phyloP scores from a whole-genome alignment of 495 filamentous ascomycete species.

The Trichoderma erinaceum region DNA sequence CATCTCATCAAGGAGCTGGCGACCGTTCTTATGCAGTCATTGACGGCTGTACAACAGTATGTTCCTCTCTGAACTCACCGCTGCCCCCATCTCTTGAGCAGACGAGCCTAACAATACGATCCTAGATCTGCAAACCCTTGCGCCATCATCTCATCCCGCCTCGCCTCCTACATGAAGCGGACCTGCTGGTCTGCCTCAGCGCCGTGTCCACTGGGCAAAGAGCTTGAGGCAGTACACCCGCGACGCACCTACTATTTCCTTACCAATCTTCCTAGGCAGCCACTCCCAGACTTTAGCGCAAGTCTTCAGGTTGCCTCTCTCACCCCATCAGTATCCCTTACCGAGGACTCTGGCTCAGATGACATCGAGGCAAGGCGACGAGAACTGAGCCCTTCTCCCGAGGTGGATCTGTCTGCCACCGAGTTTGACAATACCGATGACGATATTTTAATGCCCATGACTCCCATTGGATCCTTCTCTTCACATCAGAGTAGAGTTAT shows the following conservation, averaged over 20 bases:
- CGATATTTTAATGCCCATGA: constrained; percentile 48
- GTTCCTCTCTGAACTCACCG: constrained; percentile 27
- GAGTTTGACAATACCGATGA: constrained; percentile 74
- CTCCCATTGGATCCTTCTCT: constrained; percentile 50
- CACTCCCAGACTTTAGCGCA: constrained; percentile 65
- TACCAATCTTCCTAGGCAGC: constrained; percentile 74
- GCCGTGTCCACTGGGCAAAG: constrained; percentile 86
- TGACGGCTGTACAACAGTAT: constrained; percentile 87
- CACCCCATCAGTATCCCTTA: constrained; percentile 61
- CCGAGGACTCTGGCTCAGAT: constrained; percentile 58
- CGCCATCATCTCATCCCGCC: constrained; percentile 87
- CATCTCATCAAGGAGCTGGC: constrained; percentile 94
- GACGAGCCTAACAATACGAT: constrained; percentile 30
- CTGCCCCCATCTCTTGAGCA: constrained; percentile 1
- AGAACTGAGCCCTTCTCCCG: constrained; percentile 79
- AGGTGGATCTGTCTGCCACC: constrained; percentile 83
- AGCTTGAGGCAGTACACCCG: constrained; percentile 85
- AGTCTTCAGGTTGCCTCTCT: constrained; percentile 51
- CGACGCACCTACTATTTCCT: constrained; percentile 95
- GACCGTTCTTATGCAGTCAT: constrained; percentile 63
- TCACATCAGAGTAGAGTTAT: constrained; percentile 37
- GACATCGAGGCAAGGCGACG: constrained; percentile 69
- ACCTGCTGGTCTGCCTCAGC: constrained; percentile 68
- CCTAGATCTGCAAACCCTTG: constrained; percentile 88
- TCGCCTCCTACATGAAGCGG: constrained; percentile 84